These are phyloP conservation scores for Hyaloscypha variabilis DNA, from an alignment of 495 filamentous ascomycete species.

Conservation along the genomic window DNA sequence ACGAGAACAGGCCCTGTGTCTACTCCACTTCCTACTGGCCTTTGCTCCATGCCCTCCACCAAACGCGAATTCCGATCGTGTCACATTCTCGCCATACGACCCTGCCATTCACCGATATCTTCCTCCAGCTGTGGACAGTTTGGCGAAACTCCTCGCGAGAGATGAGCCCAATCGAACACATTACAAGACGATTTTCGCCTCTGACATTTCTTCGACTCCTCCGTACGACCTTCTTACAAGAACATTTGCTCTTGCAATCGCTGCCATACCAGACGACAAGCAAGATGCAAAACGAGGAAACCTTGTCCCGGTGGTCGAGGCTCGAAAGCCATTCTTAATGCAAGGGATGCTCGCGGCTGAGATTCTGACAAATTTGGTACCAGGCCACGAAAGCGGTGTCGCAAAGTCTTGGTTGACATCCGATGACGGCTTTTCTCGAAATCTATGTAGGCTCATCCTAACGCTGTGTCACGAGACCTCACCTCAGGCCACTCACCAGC, in stretches of 20 bases:
- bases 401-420: constrained; percentile 84
- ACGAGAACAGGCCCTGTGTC: constrained; percentile 83
- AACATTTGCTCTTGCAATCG: constrained; percentile 85
- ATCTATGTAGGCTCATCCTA: constrained; percentile 72
- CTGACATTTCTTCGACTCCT: constrained; percentile 61
- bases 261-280: constrained; percentile 71
- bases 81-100: constrained; percentile 81
- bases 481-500: constrained; percentile 38
- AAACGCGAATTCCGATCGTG: constrained; percentile 50
- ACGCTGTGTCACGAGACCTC: constrained; percentile 64
- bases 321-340: constrained; percentile 82
- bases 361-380: constrained; percentile 75
- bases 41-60: constrained; percentile 79
- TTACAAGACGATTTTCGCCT: constrained; percentile 77
- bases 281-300: constrained; percentile 42
- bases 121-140: constrained; percentile 82
- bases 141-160: constrained; percentile 89
- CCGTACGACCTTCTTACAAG: constrained; percentile 84
- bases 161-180: constrained; percentile 90
- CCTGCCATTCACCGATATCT: constrained; percentile 84
- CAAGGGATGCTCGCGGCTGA: constrained; percentile 92
- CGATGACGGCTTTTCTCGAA: constrained; percentile 82
- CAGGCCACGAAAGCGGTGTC: constrained; percentile 68
- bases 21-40: constrained; percentile 86
- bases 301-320: constrained; percentile 66